Base-by-base conservation (phyloP, 495 filamentous ascomycete species). In the Achaetomiella virescens region DNA sequence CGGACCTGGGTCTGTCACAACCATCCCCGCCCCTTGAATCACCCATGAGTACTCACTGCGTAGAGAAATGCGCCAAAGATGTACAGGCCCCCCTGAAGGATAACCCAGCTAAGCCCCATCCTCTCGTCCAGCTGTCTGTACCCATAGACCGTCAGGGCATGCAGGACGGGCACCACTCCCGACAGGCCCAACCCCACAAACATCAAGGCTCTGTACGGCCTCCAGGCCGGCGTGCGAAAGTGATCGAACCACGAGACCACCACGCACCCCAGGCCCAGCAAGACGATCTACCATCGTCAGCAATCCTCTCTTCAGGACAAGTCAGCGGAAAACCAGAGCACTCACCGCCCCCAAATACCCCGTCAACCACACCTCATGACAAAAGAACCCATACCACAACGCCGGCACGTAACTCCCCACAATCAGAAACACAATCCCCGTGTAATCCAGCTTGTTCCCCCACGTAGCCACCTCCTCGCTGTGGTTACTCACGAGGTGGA, bases 151-250 rank as follows among this genome's bases (percentile, higher is more conserved):
- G 59, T 52, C 33, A 93, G 44, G 14, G 87, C 90, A 65, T 96
- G 90, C 48, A 75, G 56, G 24, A 82, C 81, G 0, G 93, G 93
- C 49, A 96, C 76, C 18, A 91, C 73, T 7, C 88, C 90, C 11
- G 89, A 96, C 41, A 90, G 72, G 10, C 93, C 93, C 73, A 97
- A 86, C 24, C 80, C 81, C 38, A 96, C 85, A 68, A 97, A 98
- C 90, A 97, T 95, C 52, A 78, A 74, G 10, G 95, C 90, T 38
- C 93, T 84, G 67, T 95, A 90, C 14, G 89, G 89, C 14, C 92
- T 78, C 82, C 85, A 93, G 20, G 72, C 74, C 6, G 93, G 87
- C 0, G 89, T 88, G 35, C 93, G 82, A 70, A 97, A 96, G 49
- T 76, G 77, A 10, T 92, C 88, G 31, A 88, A 72, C 63, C 90